A percentile compares a stretch with the other conserved stretches of the same genome.
phyloP scores from a whole-genome alignment of 208 protist species.

The Leishmania mexicana region DNA sequence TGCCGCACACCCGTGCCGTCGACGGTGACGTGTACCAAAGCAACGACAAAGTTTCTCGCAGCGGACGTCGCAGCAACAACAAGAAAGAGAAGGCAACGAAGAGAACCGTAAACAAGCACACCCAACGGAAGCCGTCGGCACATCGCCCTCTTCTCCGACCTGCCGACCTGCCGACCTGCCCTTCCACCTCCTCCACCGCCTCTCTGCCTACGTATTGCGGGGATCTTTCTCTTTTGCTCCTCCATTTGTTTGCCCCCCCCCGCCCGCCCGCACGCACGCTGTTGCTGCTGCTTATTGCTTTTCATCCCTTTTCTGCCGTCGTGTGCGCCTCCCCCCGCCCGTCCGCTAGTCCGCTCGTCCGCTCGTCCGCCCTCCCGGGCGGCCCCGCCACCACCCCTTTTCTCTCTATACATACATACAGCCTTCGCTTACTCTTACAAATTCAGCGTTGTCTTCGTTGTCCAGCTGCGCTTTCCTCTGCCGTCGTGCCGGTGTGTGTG shows the following conservation, averaged over 20 bases:
- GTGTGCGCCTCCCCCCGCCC: not conserved
- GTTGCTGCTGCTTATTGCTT: not conserved
- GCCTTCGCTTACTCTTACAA: not conserved
- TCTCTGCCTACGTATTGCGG: not conserved
- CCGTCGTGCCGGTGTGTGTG: not conserved
- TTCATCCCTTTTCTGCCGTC: not conserved
- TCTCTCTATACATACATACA: not conserved
- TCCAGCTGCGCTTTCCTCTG: not conserved
- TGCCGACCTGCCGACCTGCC: not conserved
- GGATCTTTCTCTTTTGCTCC: not conserved
- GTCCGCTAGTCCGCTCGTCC: no score
- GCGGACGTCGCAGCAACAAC: not conserved
- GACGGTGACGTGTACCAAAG: not conserved
- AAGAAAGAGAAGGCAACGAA: not conserved
- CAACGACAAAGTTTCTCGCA: not conserved
- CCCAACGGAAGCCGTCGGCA: not conserved
- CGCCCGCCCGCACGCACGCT: no score
- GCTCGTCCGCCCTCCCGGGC: not conserved
- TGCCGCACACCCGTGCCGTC: no score
- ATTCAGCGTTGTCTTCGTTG: not conserved
- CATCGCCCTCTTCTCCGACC: not conserved
- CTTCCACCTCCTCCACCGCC: not conserved
- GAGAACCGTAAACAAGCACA: not conserved
- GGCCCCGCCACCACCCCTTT: not conserved
- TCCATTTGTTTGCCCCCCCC: slow-evolving; percentile 5